phyloP scores from a whole-genome alignment of 1,284 basidiomycete species.

The Trametes sp. region DNA sequence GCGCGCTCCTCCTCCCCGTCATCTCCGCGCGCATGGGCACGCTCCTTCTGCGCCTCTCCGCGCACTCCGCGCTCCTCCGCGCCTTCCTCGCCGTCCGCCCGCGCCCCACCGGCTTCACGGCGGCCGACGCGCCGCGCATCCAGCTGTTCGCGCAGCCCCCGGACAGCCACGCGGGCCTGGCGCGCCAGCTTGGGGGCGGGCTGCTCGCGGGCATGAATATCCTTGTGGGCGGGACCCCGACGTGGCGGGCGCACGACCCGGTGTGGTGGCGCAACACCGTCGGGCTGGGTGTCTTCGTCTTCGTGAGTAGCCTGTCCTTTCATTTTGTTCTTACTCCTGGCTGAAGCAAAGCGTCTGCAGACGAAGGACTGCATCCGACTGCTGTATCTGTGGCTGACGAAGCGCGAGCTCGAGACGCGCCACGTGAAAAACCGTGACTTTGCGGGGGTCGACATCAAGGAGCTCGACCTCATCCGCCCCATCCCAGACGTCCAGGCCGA shows the following conservation, averaged over 20 bases:
- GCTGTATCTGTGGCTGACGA: conserved; percentile 70
- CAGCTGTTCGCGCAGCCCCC: conserved; percentile 25
- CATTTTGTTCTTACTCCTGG: not conserved
- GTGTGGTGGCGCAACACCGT: conserved; percentile 83
- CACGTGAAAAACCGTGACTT: conserved; percentile 73
- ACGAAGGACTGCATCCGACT: conserved; percentile 71
- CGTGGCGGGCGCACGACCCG: conserved; percentile 72
- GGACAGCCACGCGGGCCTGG: conserved; percentile 15
- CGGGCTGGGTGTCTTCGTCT: conserved; percentile 71
- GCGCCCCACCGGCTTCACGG: conserved; percentile 27
- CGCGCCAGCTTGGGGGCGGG: conserved; percentile 34
- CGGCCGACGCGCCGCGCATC: conserved; percentile 10
- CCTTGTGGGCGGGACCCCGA: conserved; percentile 61
- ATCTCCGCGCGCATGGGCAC: conserved; percentile 71
- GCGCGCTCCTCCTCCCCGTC: conserved; percentile 69
- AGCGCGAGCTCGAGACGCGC: conserved; percentile 72
- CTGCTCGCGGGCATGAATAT: conserved; percentile 52
- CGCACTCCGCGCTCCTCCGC: conserved; percentile 54
- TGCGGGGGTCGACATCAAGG: conserved; percentile 66
- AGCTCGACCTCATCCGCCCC: conserved; percentile 66
- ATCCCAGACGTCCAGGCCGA: not conserved
- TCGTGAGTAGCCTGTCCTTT: conserved; percentile 50
- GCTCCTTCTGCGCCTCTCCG: conserved; percentile 62
- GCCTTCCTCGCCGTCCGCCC: conserved; percentile 62
- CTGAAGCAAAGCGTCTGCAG: conserved; percentile 44